A percentile compares a stretch with the other conserved stretches of the same genome.
Evolutionary conservation across 371 early-diverging fungal species (phyloP).

Genomic region (Blastocladiella emersonii): DNA sequence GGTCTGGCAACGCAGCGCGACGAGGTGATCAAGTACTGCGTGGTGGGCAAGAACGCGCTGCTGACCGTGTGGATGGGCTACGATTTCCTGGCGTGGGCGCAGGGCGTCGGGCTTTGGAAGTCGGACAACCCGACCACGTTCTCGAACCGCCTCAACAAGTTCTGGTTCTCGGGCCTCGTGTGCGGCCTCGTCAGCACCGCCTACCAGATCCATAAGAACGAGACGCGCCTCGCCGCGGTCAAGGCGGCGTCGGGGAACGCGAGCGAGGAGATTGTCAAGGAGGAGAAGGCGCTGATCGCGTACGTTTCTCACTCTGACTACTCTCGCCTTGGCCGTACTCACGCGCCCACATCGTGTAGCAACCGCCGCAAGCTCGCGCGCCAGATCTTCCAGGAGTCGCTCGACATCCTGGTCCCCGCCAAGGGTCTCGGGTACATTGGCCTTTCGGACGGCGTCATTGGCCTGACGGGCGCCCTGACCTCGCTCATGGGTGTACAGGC

Average conservation of each 20-base stretch:
- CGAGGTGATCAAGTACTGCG: background rate
- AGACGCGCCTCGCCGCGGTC: background rate
- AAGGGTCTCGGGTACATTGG: constrained; percentile 36
- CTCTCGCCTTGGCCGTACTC: background rate
- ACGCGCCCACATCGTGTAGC: background rate
- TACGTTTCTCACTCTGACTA: background rate
- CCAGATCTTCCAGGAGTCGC: constrained; percentile 41
- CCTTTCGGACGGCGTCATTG: constrained; percentile 47
- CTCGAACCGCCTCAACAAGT: background rate
- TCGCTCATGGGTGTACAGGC: constrained; percentile 30
- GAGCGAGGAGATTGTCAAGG: background rate
- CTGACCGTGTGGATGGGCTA: constrained; percentile 1
- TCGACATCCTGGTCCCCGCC: constrained; percentile 47
- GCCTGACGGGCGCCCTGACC: constrained; percentile 44
- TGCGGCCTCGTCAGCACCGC: background rate
- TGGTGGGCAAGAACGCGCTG: background rate
- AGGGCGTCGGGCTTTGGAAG: constrained; percentile 2
- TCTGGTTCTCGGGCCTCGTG: background rate
- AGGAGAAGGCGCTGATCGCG: background rate
- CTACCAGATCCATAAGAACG: background rate
- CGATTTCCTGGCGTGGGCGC: constrained; percentile 7
- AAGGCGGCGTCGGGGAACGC: background rate
- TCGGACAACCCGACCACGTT: background rate
- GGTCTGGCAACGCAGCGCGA: background rate
- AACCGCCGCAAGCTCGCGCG: background rate